These are phyloP conservation scores for Stachybotrys chlorohalonatus DNA, from an alignment of 2,329 filamentous ascomycete species.

Conservation along the genomic window DNA sequence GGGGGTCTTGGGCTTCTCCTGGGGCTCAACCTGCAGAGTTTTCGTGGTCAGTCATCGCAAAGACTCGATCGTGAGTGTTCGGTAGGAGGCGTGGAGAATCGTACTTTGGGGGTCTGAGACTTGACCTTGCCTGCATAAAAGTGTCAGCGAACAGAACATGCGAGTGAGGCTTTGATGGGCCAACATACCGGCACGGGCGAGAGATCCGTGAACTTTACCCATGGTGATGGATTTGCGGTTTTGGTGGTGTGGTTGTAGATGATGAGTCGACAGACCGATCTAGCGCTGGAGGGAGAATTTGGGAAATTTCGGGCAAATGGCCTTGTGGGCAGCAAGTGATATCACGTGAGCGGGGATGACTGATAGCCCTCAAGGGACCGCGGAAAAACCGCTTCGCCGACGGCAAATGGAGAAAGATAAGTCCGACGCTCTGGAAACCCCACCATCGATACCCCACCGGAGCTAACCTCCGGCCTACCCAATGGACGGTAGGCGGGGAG, in stretches of 20 bases:
- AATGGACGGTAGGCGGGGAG: too few species aligned
- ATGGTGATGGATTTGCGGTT: conserved; percentile 47
- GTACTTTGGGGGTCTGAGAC: conserved; percentile 88
- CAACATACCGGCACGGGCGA: conserved; percentile 65
- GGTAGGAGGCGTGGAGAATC: conserved; percentile 19
- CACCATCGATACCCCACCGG: not conserved
- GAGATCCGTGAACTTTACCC: conserved; percentile 91
- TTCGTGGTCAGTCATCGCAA: conserved; percentile 19
- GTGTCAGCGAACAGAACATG: conserved; percentile 29
- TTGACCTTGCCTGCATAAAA: conserved; percentile 87
- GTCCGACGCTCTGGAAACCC: too few species aligned
- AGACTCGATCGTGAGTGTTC: conserved; percentile 10
- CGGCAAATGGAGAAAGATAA: too few species aligned
- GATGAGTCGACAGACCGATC: conserved; percentile 16
- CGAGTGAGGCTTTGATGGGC: not conserved
- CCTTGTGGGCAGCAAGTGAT: conserved; percentile 23
- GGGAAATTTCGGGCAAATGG: conserved; percentile 15
- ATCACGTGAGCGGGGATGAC: conserved; percentile 26
- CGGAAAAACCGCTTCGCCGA: not conserved
- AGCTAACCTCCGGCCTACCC: not conserved
- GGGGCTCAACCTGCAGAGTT: conserved; percentile 60
- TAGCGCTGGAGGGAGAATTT: conserved; percentile 26
- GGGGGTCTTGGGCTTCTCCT: conserved; percentile 94
- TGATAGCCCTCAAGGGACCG: conserved; percentile 20
- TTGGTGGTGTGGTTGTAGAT: conserved; percentile 26